phyloP scores from a whole-genome alignment of 331 rosid species.

The Quercus lobata region DNA sequence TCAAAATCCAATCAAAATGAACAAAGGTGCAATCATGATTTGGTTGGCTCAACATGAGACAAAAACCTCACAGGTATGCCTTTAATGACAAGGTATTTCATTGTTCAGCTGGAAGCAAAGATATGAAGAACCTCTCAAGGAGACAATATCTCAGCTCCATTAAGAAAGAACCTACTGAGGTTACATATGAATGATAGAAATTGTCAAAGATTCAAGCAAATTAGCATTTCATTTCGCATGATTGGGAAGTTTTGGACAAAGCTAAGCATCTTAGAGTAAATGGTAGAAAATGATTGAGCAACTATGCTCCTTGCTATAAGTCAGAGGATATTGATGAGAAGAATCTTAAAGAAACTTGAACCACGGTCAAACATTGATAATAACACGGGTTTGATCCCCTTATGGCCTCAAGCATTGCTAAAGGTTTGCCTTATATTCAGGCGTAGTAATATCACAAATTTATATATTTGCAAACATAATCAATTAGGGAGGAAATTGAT shows the following conservation, averaged over 20 bases:
- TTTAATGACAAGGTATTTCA: background rate
- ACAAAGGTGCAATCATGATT: background rate
- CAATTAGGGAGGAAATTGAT: background rate
- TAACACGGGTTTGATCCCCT: background rate
- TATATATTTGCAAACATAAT: background rate
- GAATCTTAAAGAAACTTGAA: background rate
- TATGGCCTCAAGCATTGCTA: background rate
- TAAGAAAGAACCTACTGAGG: too few species aligned
- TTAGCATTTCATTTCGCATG: conserved; percentile 3
- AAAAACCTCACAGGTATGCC: conserved; percentile 6
- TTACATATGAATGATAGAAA: background rate
- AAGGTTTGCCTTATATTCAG: background rate
- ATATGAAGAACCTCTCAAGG: conserved; percentile 2
- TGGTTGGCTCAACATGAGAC: conserved; percentile 1
- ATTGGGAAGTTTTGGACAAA: background rate
- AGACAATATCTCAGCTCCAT: background rate
- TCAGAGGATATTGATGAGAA: background rate
- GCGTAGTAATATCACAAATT: background rate
- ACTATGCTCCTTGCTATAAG: background rate
- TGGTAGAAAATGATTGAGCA: background rate
- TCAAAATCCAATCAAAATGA: background rate
- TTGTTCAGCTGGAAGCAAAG: background rate
- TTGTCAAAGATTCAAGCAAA: conserved; percentile 2
- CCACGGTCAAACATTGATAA: too few species aligned
- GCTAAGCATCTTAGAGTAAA: background rate